Evolutionary conservation across 2,329 filamentous ascomycete genomes (phyloP).

Genomic region (Aspergillus pseudoviridinutans): DNA sequence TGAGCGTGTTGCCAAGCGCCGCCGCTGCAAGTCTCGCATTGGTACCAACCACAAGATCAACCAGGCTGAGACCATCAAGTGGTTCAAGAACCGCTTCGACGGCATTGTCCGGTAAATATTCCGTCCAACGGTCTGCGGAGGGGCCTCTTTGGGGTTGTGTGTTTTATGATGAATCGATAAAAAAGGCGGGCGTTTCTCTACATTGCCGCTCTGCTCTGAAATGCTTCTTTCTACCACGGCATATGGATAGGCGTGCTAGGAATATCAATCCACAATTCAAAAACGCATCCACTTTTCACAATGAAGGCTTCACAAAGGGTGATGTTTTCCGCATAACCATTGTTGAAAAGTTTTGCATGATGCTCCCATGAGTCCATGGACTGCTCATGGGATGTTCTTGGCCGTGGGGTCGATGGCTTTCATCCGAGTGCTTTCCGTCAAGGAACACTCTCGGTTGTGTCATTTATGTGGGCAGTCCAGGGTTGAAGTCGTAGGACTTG

Average conservation of each 20-base stretch:
- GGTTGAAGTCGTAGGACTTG: slow-evolving; percentile 3
- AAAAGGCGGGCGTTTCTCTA: slow-evolving; percentile 20
- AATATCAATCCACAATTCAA: slow-evolving; percentile 32
- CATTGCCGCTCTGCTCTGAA: slow-evolving; percentile 24
- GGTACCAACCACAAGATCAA: slow-evolving; percentile 89
- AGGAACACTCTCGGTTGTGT: neutral
- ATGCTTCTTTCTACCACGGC: slow-evolving; percentile 32
- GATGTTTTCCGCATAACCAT: slow-evolving; percentile 56
- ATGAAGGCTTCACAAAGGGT: slow-evolving; percentile 58
- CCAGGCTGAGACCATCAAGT: slow-evolving; percentile 93
- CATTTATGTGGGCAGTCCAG: neutral
- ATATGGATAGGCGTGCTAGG: slow-evolving; percentile 39
- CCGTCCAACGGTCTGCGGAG: slow-evolving; percentile 17
- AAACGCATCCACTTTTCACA: slow-evolving; percentile 47
- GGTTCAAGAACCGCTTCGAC: slow-evolving; percentile 96
- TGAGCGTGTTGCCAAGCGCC: slow-evolving; percentile 94
- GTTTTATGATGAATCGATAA: slow-evolving; percentile 32
- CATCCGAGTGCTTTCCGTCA: neutral
- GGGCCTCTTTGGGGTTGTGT: slow-evolving; percentile 27
- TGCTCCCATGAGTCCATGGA: slow-evolving; percentile 10
- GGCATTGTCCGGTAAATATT: slow-evolving; percentile 91
- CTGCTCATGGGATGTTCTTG: neutral
- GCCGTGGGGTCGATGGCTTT: neutral
- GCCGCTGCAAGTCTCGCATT: slow-evolving; percentile 81
- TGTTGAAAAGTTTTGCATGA: slow-evolving; percentile 41